A percentile compares a stretch with the other conserved stretches of the same genome.
phyloP scores from a whole-genome alignment of 2,329 filamentous ascomycete species.

The Colletotrichum abscissum region DNA sequence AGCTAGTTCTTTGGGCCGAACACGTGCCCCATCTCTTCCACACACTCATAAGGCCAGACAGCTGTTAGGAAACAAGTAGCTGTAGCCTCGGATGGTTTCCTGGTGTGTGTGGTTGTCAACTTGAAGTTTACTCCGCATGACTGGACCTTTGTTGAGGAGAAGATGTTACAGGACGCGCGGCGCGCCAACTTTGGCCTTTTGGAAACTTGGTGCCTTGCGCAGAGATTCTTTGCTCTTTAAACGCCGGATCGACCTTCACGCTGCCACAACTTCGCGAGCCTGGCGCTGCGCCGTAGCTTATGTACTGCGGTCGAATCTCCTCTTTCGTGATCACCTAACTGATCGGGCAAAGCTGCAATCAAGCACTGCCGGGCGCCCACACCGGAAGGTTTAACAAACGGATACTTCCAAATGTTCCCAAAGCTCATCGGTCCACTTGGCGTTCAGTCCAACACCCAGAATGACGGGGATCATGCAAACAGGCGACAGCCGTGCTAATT shows the following conservation, averaged over 20 bases:
- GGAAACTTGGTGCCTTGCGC: not conserved
- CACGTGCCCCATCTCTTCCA: not conserved
- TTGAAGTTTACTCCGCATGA: not conserved
- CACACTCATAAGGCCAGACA: not conserved
- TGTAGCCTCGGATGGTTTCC: not conserved
- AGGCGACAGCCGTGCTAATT: not conserved
- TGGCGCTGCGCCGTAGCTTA: not conserved
- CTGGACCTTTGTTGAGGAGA: not conserved
- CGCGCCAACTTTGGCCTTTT: not conserved
- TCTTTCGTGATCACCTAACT: not conserved
- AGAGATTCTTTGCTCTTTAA: not conserved
- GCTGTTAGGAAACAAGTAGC: not conserved
- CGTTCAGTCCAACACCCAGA: not conserved
- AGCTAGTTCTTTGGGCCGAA: not conserved
- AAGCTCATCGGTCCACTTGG: not conserved
- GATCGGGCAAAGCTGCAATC: conserved; percentile 1
- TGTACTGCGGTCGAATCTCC: not conserved
- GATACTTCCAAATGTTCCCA: not conserved
- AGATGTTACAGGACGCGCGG: not conserved
- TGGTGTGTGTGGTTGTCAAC: not conserved
- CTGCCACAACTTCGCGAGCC: too few relatives aligned
- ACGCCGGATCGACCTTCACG: not conserved
- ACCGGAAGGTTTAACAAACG: not conserved
- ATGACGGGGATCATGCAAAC: not conserved
- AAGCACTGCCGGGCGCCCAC: conserved; percentile 1